A percentile compares a stretch with the other conserved stretches of the same genome.
phyloP scores from a whole-genome alignment of 2,329 filamentous ascomycete genomes.

The Ilyonectria mors-panacis region DNA sequence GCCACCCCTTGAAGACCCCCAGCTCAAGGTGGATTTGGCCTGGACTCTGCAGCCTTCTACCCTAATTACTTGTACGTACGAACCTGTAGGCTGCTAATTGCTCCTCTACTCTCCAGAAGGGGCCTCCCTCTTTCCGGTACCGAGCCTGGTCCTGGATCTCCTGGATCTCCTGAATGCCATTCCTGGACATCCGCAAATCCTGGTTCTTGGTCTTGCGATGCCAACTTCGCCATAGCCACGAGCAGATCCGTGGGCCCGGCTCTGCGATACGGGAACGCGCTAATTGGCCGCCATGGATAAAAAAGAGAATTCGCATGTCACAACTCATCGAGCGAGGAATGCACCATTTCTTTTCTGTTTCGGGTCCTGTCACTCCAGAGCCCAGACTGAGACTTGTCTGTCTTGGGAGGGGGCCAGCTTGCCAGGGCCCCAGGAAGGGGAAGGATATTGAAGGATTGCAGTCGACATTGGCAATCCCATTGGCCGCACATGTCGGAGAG shows the following conservation, averaged over 20 bases:
- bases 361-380: constrained; percentile 7
- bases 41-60: not conserved
- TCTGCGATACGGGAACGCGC: constrained; percentile 29
- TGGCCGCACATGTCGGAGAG: constrained; percentile 7
- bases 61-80: constrained; percentile 1
- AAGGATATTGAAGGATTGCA: constrained; percentile 1
- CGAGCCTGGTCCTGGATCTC: constrained; percentile 15
- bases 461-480: constrained; percentile 4
- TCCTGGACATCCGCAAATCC: not conserved
- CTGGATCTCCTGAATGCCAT: constrained; percentile 6
- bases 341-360: constrained; percentile 13
- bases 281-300: constrained; percentile 35
- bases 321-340: constrained; percentile 25
- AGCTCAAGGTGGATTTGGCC: constrained; percentile 1
- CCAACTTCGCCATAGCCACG: constrained; percentile 28
- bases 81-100: not conserved
- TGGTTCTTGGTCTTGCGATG: constrained; percentile 19
- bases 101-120: not conserved
- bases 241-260: constrained; percentile 36
- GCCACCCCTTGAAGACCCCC: not conserved
- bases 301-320: constrained; percentile 33
- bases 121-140: not conserved
- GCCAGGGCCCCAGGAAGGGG: not conserved
- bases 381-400: not conserved
- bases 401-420: not conserved